Evolutionary conservation across 2,329 filamentous ascomycete genomes (phyloP).

Genomic region (Simplicillium aogashimaense): DNA sequence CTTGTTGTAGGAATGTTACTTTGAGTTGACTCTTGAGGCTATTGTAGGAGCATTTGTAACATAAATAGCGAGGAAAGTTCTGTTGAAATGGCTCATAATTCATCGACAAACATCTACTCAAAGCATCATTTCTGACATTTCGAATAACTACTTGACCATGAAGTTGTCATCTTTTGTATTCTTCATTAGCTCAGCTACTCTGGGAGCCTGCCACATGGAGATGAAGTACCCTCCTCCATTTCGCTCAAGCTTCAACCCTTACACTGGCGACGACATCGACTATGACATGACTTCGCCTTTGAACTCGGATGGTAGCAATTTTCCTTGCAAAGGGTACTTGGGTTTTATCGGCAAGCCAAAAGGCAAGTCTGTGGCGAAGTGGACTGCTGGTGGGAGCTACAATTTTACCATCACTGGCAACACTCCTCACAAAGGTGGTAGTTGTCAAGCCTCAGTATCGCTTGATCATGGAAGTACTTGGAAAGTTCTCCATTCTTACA

Average conservation of each 20-base stretch:
- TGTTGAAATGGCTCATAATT: too few species aligned
- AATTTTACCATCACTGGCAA: constrained; percentile 43
- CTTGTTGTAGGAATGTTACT: too few species aligned
- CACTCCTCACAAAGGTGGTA: constrained; percentile 46
- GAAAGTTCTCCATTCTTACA: constrained; percentile 33
- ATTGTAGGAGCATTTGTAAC: too few species aligned
- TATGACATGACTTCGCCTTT: constrained; percentile 48
- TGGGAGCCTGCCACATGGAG: constrained; percentile 16
- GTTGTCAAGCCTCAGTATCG: constrained; percentile 53
- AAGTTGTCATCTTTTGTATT: too few species aligned
- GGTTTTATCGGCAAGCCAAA: constrained; percentile 13
- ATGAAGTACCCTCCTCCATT: constrained; percentile 19
- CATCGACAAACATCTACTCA: too few species aligned
- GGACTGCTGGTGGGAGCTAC: constrained; percentile 41
- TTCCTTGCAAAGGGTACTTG: constrained; percentile 47
- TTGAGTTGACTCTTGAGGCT: too few species aligned
- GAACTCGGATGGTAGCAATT: constrained; percentile 40
- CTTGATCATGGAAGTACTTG: constrained; percentile 51
- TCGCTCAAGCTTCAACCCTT: constrained; percentile 16
- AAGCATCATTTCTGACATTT: too few species aligned
- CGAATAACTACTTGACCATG: too few species aligned
- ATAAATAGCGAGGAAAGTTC: too few species aligned
- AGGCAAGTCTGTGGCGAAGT: constrained; percentile 36
- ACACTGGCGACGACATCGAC: constrained; percentile 30
- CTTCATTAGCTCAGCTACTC: too few species aligned